A percentile compares a stretch with the other conserved stretches of the same genome.
These are phyloP conservation scores for Raphanus hybrid DNA, from an alignment of 441 rosid genomes.

Conservation along the genomic window DNA sequence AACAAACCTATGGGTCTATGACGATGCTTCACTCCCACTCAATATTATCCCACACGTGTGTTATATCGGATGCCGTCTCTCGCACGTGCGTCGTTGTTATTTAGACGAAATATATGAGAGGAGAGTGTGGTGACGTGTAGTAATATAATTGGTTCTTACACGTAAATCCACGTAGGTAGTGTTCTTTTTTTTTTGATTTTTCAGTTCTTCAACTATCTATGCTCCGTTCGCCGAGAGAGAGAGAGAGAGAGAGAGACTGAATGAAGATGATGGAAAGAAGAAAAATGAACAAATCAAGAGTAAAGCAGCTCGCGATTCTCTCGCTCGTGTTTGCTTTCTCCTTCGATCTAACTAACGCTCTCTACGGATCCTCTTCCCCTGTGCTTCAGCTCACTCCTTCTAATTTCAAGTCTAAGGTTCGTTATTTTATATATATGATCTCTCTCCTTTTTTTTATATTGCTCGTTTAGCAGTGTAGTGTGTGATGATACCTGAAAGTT, in stretches of 20 bases:
- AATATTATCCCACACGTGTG: not conserved
- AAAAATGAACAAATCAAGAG: conserved; percentile 44
- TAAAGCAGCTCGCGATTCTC: conserved; percentile 35
- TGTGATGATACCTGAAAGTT: not conserved
- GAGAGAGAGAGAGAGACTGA: not conserved
- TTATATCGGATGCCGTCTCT: not conserved
- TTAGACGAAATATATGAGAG: not conserved
- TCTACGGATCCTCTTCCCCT: conserved; percentile 83
- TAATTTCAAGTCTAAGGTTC: conserved; percentile 93
- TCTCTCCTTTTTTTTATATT: not conserved
- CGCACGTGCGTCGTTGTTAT: not conserved
- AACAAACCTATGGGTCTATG: too few species aligned
- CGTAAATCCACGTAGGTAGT: conserved; percentile 43
- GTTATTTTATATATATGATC: not conserved
- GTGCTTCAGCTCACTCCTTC: conserved; percentile 85
- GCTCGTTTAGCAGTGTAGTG: not conserved
- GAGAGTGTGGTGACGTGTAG: conserved; percentile 50
- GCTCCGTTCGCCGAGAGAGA: not conserved
- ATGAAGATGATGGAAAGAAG: conserved; percentile 22
- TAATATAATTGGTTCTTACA: conserved; percentile 51
- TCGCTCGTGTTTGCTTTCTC: conserved; percentile 32
- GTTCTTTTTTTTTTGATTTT: too few species aligned
- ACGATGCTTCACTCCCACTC: not conserved
- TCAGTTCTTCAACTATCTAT: too few species aligned
- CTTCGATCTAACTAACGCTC: conserved; percentile 50